Evolutionary conservation across 2,329 filamentous ascomycete species (phyloP).

Genomic region (Fusarium sp.): DNA sequence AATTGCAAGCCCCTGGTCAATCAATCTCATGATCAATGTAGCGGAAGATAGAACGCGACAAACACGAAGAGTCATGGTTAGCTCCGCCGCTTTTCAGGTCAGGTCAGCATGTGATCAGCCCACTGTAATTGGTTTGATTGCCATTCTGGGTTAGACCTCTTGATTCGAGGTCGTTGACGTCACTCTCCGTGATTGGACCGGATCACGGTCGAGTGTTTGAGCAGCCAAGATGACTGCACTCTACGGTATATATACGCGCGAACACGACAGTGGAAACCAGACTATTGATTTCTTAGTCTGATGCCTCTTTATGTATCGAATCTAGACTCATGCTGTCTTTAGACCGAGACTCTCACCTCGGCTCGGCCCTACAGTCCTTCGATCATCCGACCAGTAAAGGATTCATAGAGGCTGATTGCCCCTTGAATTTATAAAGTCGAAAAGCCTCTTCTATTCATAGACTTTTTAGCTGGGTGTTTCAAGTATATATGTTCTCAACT

Average conservation of each 20-base stretch:
- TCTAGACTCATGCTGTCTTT: not conserved
- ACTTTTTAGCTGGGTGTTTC: not conserved
- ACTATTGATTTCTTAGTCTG: not conserved
- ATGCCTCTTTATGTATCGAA: rapidly evolving
- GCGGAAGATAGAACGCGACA: not conserved
- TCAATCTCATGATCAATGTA: not conserved
- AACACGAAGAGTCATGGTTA: not conserved
- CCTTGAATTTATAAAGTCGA: not conserved
- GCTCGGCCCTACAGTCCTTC: not conserved
- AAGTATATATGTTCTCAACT: not conserved
- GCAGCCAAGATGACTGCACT: not conserved
- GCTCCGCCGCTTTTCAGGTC: not conserved
- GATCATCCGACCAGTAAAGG: not conserved
- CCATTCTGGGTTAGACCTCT: not conserved
- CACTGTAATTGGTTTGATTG: not conserved
- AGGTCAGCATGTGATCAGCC: not conserved
- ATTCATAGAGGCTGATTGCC: not conserved
- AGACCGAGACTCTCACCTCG: not conserved
- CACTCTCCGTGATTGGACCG: not conserved
- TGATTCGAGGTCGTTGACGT: not conserved
- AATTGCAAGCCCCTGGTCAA: not conserved
- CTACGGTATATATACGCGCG: not conserved
- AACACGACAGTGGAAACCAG: not conserved
- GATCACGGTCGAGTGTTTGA: not conserved
- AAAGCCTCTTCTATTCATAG: not conserved